Evolutionary conservation across 176 grass and related monocot species (phyloP).

Genomic region (Musa schizocarpa): DNA sequence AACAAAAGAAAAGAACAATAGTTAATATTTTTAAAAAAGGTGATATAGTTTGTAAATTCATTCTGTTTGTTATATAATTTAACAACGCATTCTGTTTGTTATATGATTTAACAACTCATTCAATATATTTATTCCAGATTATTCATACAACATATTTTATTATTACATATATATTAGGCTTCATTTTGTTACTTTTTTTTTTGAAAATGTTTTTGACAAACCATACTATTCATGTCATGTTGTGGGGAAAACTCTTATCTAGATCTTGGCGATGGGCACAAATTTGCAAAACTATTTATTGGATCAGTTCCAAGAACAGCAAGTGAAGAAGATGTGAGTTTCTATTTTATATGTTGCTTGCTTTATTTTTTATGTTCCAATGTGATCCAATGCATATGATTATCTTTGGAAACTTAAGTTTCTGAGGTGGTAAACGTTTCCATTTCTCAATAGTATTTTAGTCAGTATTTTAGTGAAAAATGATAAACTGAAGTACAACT

Average conservation of each 20-base stretch:
- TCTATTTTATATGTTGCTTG: slow-evolving; percentile 12
- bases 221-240: background rate
- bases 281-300: slow-evolving; percentile 90
- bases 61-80: no score
- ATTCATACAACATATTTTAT: background rate
- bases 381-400: background rate
- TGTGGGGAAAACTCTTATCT: slow-evolving; percentile 22
- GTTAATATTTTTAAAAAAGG: no score
- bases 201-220: background rate
- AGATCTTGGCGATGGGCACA: slow-evolving; percentile 60
- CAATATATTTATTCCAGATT: no score
- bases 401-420: no score
- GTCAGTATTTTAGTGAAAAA: no score
- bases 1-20: no score
- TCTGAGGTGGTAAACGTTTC: no score
- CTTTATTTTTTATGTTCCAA: slow-evolving; percentile 5
- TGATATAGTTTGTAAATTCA: no score
- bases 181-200: background rate
- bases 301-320: slow-evolving; percentile 91
- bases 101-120: no score
- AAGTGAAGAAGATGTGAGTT: slow-evolving; percentile 82
- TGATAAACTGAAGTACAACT: no score
- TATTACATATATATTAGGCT: background rate
- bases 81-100: no score
- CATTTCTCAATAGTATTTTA: no score